Evolutionary conservation across 2,329 filamentous ascomycete species (phyloP), one percentile per base, ranked within the genome.

Genomic region (Sporothrix humicola): DNA sequence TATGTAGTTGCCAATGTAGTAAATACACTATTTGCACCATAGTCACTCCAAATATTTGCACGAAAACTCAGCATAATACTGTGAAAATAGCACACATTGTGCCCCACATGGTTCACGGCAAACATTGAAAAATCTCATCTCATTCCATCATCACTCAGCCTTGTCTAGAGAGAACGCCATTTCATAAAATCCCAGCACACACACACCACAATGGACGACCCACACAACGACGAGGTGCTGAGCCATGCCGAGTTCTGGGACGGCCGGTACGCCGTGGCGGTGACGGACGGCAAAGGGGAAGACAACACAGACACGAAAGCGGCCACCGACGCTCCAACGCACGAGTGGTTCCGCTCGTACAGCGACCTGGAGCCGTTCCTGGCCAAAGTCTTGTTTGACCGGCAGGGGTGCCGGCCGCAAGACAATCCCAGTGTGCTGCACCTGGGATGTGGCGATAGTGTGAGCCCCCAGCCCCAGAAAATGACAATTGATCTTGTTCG

Each of bases 261-360:
- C 76, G 77, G 81, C 69, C 82, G 84, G 1, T 88, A 88, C 77
- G 74, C 79, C 13, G 48, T 42, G 46, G 66, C 48, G 1, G 26
- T 13, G 1, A 79, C 81, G 52, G 80, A 82, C 0, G 80, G 82
- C 58, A 79, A 78, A 23, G 79, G 82, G 5, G 76, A 79, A 5
- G 17, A 37, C 48, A 8, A 26, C 46, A 37, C 37, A 2, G 3
- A 54, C 2, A 17, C 15, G 13, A 31, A 17, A 1, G 2, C 46
- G 3, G 63, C 63, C 23, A 6, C 65, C 2, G 46, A 52, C 48
- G 66, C 48, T 42, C 84, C 83, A 4, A 84, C 82, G 0, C 85
- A 88, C 76, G 87, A 89, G 77, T 90, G 87, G 87, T 86, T 87
- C 75, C 83, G 84, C 20, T 81, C 81, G 2, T 89, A 85, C 75